These are phyloP conservation scores for Physcomitrium patens DNA, from an alignment of 225 moss, liverwort and hornwort species.

Conservation along the genomic window DNA sequence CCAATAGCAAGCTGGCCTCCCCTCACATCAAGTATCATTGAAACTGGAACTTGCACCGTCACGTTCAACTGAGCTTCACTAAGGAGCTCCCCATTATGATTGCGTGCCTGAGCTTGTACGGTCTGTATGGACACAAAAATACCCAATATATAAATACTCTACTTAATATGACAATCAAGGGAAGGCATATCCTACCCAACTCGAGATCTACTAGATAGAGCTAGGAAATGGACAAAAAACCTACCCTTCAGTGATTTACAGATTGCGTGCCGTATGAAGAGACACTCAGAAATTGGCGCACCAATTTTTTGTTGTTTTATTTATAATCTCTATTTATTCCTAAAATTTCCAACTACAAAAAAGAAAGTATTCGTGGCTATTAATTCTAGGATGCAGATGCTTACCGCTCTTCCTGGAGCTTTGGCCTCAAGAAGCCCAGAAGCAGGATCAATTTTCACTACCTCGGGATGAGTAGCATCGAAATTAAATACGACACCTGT, in stretches of 20 bases:
- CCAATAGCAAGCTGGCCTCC: slow-evolving; percentile 89
- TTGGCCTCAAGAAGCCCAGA: slow-evolving; percentile 76
- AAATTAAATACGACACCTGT: slow-evolving; percentile 79
- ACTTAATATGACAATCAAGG: slow-evolving; percentile 21
- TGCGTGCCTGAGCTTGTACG: slow-evolving; percentile 74
- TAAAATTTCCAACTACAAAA: no score
- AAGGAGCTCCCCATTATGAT: slow-evolving; percentile 65
- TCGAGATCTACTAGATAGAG: slow-evolving; percentile 19
- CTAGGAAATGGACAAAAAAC: slow-evolving; percentile 8
- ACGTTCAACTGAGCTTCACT: slow-evolving; percentile 73
- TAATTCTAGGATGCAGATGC: slow-evolving; percentile 17
- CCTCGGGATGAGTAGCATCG: slow-evolving; percentile 58
- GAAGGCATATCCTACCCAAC: slow-evolving; percentile 11
- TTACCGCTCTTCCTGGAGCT: slow-evolving; percentile 67
- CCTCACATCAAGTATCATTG: slow-evolving; percentile 73
- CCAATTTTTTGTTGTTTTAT: no score
- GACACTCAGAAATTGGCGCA: slow-evolving; percentile 11
- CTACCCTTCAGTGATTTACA: slow-evolving; percentile 26
- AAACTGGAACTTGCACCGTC: slow-evolving; percentile 74
- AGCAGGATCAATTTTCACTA: slow-evolving; percentile 64
- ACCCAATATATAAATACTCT: slow-evolving; percentile 11
- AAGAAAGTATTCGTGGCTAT: no score
- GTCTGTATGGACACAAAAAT: slow-evolving; percentile 44
- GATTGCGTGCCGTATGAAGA: slow-evolving; percentile 9
- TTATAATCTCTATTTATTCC: no score